Evolutionary conservation across 208 protist genomes (phyloP).

Genomic region (Trypanosoma cruzi): DNA sequence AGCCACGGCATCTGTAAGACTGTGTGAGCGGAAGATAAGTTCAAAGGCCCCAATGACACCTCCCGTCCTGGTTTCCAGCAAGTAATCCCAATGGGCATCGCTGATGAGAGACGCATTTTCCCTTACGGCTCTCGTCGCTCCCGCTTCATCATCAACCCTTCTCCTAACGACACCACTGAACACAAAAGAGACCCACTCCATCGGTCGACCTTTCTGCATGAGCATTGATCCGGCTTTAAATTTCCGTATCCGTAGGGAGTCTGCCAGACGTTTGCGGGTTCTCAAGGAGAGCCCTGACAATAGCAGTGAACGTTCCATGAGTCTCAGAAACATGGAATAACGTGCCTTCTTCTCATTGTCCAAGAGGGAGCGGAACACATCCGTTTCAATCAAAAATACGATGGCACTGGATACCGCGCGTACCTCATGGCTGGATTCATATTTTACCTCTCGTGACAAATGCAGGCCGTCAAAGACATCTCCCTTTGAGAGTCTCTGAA

Average conservation of each 20-base stretch:
- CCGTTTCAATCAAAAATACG: slow-evolving; percentile 49
- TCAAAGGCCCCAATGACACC: slow-evolving; percentile 22
- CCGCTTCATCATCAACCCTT: slow-evolving; percentile 1
- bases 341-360: slow-evolving; percentile 49
- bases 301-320: slow-evolving; percentile 48
- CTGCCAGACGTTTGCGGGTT: slow-evolving; percentile 54
- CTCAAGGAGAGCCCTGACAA: slow-evolving; percentile 43
- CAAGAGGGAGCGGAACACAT: slow-evolving; percentile 53
- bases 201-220: slow-evolving; percentile 37
- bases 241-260: slow-evolving; percentile 55
- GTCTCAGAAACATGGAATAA: slow-evolving; percentile 55
- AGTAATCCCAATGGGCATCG: background rate
- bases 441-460: slow-evolving; percentile 55
- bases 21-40: slow-evolving; percentile 12
- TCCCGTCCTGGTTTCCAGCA: slow-evolving; percentile 1
- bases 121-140: background rate
- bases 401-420: slow-evolving; percentile 32
- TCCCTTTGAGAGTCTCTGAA: slow-evolving; percentile 22
- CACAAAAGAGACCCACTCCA: slow-evolving; percentile 85
- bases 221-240: slow-evolving; percentile 46
- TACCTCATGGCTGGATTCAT: slow-evolving; percentile 42
- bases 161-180: slow-evolving; percentile 59
- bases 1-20: slow-evolving; percentile 19
- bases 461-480: slow-evolving; percentile 35
- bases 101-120: background rate